Evolutionary conservation across 345 rosid species (phyloP).

Genomic region (Psidium friedrichsthalianum): DNA sequence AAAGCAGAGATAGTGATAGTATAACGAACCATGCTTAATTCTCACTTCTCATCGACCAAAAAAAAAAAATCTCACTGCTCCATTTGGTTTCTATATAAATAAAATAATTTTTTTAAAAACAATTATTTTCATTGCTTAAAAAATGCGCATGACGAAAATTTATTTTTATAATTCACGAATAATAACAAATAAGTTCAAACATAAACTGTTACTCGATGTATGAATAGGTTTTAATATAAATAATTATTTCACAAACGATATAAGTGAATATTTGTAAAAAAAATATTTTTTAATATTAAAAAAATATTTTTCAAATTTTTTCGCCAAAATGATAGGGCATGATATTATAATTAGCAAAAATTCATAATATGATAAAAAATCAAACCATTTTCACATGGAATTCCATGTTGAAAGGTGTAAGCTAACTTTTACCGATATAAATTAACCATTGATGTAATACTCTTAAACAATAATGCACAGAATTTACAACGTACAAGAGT

Average conservation of each 20-base stretch:
- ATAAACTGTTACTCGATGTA: too few relatives aligned
- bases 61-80: too few relatives aligned
- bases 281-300: too few relatives aligned
- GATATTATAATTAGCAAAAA: neutral
- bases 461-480: neutral
- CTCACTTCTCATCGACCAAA: too few relatives aligned
- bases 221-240: neutral
- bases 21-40: neutral
- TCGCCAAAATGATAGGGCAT: too few relatives aligned
- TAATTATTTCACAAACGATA: too few relatives aligned
- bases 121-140: too few relatives aligned
- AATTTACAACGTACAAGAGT: neutral
- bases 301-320: too few relatives aligned
- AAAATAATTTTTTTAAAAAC: neutral
- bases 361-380: neutral
- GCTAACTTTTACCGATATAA: neutral
- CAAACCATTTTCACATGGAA: neutral
- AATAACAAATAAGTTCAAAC: too few relatives aligned
- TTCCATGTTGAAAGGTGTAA: neutral
- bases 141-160: too few relatives aligned
- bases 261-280: too few relatives aligned
- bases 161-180: too few relatives aligned
- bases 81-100: neutral
- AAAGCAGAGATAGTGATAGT: neutral
- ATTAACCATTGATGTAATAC: neutral